Conservation (phyloP, 2,329 filamentous ascomycete species). For the Penicillium hesseltinei region DNA sequence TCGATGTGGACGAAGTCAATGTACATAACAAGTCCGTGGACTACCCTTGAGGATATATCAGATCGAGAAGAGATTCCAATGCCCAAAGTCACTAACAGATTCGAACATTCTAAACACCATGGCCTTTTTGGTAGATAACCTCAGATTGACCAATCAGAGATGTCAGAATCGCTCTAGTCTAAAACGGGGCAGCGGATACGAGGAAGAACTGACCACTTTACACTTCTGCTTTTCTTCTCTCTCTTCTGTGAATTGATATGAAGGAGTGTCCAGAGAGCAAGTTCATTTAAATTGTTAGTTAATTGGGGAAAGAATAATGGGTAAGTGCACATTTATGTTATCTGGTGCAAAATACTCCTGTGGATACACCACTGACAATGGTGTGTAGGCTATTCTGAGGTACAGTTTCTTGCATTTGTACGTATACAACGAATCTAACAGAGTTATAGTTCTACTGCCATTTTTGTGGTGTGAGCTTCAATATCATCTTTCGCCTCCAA, state of each 20-base stretch:
- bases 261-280: not conserved
- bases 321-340: not conserved
- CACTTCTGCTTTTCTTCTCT: not conserved
- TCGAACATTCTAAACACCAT: not conserved
- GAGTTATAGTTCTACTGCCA: conserved; percentile 15
- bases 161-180: not conserved
- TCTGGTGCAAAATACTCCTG: not conserved
- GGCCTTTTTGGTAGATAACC: not conserved
- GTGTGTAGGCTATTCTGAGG: conserved; percentile 1
- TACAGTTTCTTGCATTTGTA: not conserved
- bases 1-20: conserved; percentile 1
- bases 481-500: conserved; percentile 11
- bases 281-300: too few relatives aligned
- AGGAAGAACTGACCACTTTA: not conserved
- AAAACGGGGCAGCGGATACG: not conserved
- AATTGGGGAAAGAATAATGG: not conserved
- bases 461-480: conserved; percentile 22
- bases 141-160: not conserved
- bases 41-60: not conserved
- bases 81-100: not conserved
- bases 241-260: not conserved
- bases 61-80: not conserved
- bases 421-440: not conserved
- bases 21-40: not conserved
- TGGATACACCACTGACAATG: not conserved